A percentile compares a stretch with the other conserved stretches of the same genome.
Evolutionary conservation across 2,329 filamentous ascomycete species (phyloP).

Genomic region (Shiraia bambusicola): DNA sequence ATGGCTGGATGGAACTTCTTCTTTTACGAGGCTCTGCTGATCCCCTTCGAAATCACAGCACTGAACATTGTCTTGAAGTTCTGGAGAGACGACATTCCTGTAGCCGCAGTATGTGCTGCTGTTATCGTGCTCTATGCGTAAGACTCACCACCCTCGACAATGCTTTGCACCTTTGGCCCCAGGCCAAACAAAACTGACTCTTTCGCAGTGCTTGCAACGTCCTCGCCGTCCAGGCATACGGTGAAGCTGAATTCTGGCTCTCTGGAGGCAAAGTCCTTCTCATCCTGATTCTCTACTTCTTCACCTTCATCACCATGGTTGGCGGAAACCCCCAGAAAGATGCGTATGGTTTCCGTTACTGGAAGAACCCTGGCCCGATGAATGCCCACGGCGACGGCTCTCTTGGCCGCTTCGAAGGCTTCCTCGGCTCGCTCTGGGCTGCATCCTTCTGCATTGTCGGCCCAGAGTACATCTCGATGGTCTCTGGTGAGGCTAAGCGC

Average conservation of each 20-base stretch:
- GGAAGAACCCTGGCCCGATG: conserved; percentile 43
- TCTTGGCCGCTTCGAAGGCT: conserved; percentile 40
- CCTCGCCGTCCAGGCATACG: conserved; percentile 50
- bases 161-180: not conserved
- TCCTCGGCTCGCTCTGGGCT: conserved; percentile 43
- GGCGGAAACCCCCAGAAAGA: conserved; percentile 49
- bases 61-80: conserved; percentile 43
- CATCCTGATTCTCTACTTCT: conserved; percentile 49
- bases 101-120: conserved; percentile 45
- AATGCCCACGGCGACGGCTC: conserved; percentile 26
- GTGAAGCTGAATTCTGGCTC: conserved; percentile 50
- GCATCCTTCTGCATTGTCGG: conserved; percentile 53
- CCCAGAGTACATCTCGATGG: conserved; percentile 53
- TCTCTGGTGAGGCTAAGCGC: conserved; percentile 50
- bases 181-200: conserved; percentile 13
- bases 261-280: conserved; percentile 50
- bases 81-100: conserved; percentile 51
- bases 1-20: conserved; percentile 57
- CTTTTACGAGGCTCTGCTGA: conserved; percentile 54
- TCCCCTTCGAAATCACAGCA: conserved; percentile 56
- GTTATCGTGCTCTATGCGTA: conserved; percentile 48
- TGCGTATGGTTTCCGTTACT: conserved; percentile 49
- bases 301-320: conserved; percentile 51
- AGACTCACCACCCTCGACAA: conserved; percentile 15
- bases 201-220: conserved; percentile 49